These are phyloP conservation scores for Xylaria sp. DNA, from an alignment of 2,329 filamentous ascomycete genomes.

Conservation along the genomic window DNA sequence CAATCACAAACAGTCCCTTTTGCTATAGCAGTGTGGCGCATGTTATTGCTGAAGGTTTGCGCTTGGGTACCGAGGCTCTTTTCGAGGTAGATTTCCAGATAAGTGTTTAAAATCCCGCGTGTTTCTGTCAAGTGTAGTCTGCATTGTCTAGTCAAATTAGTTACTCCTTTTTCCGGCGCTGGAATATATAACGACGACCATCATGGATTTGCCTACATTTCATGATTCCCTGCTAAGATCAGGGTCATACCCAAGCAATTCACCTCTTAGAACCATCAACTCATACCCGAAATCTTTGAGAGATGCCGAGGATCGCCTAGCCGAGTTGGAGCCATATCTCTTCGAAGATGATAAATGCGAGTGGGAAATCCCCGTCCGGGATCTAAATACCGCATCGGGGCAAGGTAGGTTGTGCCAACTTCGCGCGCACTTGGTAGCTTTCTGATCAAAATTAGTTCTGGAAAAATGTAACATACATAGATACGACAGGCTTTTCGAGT, in stretches of 20 bases:
- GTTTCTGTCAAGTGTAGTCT: too few relatives aligned
- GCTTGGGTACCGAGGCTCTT: too few relatives aligned
- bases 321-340: slow-evolving; percentile 3
- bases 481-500: background rate
- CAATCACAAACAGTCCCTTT: too few relatives aligned
- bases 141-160: too few relatives aligned
- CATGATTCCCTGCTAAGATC: slow-evolving; percentile 1
- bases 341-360: slow-evolving; percentile 1
- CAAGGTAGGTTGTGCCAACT: background rate
- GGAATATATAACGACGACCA: too few relatives aligned
- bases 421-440: background rate
- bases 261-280: slow-evolving; percentile 1
- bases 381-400: slow-evolving; percentile 5
- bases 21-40: too few relatives aligned
- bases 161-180: too few relatives aligned
- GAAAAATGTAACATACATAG: slow-evolving; percentile 11
- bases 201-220: too few relatives aligned
- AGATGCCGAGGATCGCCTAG: background rate
- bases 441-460: background rate
- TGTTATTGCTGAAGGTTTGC: too few relatives aligned
- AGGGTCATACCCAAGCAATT: slow-evolving; percentile 6
- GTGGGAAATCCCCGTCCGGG: slow-evolving; percentile 11
- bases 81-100: too few relatives aligned
- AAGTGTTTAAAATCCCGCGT: too few relatives aligned
- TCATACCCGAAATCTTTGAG: slow-evolving; percentile 1